Conservation (phyloP, 176 grass and related monocot species). For the Zoysia pacifica region DNA sequence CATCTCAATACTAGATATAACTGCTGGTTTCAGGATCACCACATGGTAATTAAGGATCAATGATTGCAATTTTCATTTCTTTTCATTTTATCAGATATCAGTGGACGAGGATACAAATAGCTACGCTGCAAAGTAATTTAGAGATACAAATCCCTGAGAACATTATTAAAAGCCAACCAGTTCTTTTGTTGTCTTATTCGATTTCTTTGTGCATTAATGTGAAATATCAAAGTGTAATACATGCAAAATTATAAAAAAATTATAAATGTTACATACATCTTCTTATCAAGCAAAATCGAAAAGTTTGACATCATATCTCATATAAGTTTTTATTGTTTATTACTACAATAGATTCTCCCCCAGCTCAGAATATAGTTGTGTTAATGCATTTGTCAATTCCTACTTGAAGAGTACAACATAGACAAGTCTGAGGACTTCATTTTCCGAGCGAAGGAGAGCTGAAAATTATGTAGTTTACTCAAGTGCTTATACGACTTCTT, state of each 20-base stretch:
- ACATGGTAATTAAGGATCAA: no score
- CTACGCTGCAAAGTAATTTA: background rate
- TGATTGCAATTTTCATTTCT: no score
- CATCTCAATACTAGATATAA: no score
- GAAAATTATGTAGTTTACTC: no score
- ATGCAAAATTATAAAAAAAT: background rate
- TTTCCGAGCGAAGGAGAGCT: no score
- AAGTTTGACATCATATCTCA: slow-evolving; percentile 1
- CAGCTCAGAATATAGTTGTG: no score
- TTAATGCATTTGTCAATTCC: background rate
- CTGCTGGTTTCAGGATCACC: no score
- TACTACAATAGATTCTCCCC: background rate
- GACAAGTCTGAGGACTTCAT: no score
- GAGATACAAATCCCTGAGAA: background rate
- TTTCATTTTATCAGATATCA: no score
- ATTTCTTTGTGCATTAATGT: background rate
- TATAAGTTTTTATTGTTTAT: background rate
- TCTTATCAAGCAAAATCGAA: slow-evolving; percentile 6
- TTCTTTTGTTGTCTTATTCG: background rate
- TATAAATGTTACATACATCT: background rate
- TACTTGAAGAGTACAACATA: background rate
- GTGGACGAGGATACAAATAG: no score
- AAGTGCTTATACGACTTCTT: no score
- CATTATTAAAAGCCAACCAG: background rate
- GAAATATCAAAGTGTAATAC: background rate